Evolutionary conservation across 208 protist genomes (phyloP).

Genomic region (Leptomonas pyrrhocoris): DNA sequence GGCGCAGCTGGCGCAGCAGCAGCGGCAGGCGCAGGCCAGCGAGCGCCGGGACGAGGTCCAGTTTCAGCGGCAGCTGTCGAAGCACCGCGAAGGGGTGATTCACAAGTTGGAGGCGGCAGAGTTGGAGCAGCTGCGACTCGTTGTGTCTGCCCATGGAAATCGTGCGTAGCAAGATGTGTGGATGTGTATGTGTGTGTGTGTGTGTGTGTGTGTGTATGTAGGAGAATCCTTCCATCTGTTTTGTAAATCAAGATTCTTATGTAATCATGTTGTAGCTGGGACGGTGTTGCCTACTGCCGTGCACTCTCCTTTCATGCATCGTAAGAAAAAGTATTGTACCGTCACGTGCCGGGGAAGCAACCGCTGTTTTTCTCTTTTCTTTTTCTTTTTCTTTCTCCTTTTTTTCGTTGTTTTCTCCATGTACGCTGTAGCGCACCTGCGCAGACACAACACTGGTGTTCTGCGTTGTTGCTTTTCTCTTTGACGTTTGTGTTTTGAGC

Average conservation of each 20-base stretch:
- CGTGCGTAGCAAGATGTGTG: conserved; percentile 1
- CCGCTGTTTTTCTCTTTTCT: no score
- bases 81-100: conserved; percentile 33
- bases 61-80: conserved; percentile 30
- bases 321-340: no score
- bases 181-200: no score
- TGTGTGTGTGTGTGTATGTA: no score
- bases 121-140: conserved; percentile 34
- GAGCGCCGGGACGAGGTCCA: conserved; percentile 25
- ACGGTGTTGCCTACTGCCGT: no score
- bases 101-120: conserved; percentile 37
- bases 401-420: conserved; percentile 8
- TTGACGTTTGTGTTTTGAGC: conserved; percentile 14
- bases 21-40: conserved; percentile 22
- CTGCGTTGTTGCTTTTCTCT: conserved; percentile 12
- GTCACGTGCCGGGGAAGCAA: no score
- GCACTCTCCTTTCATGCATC: no score
- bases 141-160: conserved; percentile 22
- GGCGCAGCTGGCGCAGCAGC: conserved; percentile 28
- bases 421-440: neutral
- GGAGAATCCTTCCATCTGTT: no score
- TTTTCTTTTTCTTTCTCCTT: conserved; percentile 10
- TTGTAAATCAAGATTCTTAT: no score
- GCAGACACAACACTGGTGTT: no score
- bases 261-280: no score